Base-by-base conservation (phyloP, 441 rosid genomes). In the Flueggea neowawraea region DNA sequence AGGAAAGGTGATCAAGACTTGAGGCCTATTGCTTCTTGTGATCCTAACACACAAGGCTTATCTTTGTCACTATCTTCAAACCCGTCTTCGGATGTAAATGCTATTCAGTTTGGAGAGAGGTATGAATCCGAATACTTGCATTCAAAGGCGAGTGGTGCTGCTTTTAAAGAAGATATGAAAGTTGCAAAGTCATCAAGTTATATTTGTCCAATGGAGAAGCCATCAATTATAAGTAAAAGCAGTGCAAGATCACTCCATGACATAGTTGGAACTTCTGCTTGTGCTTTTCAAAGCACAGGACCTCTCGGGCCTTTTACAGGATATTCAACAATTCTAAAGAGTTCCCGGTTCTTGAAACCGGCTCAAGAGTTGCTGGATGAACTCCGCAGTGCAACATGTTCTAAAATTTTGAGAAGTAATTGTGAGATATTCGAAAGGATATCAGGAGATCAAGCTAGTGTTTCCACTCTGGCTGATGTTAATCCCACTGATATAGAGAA, bases 301-400 rank as follows among this genome's bases (percentile, higher is more conserved):
- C 89, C 89, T 58, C 85, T 85, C 4, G 95, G 89, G 41, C 95
- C 95, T 0, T 85, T 88, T 68, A 88, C 84, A 0, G 95, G 91
- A 13, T 88, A 85, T 60, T 85, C 95, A 14, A 77, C 85, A 8
- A 79, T 84, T 64, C 73, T 88, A n/a, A 83, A 79, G 67, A 74
- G 81, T 57, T 88, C 91, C 4, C 78, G 75, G 47, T 85, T 83
- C 69, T 73, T 84, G 74, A 82, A 67, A 70, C 86, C 86, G 6
- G 82, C 89, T 12, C 88, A 80, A 63, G 77, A 83, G 28, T 61
- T 85, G 14, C n/a, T 88, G 69, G 81, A 82, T 49, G 84, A 80
- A 41, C 67, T 80, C 50, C 83, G 84, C 51, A 31, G 57, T 17
- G 16, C 61, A 5, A 51, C 52, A 9, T 65, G 72, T 58, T 45